Percentiles rank a stretch among this genome's conserved stretches.
These are phyloP conservation scores for button mushroom (Agaricus bisporus) DNA, from an alignment of 768 basidiomycete genomes.

Conservation along the genomic window DNA sequence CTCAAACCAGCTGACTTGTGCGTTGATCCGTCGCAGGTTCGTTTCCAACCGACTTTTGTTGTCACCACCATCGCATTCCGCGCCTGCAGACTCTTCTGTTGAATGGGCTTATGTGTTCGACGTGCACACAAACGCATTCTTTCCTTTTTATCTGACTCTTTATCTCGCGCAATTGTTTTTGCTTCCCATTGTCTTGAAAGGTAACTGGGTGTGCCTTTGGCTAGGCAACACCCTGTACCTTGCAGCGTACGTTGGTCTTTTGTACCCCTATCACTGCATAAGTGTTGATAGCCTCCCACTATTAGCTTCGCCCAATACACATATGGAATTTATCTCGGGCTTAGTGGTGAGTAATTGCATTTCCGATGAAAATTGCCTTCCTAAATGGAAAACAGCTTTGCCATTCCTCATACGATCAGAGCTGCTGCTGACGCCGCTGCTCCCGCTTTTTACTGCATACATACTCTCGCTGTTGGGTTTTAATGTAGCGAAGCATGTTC, in stretches of 20 bases:
- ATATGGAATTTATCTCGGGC: conserved; percentile 85
- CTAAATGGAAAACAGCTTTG: conserved; percentile 49
- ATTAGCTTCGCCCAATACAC: conserved; percentile 80
- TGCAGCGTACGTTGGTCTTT: conserved; percentile 53
- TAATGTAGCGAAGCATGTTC: conserved; percentile 81
- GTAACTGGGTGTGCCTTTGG: conserved; percentile 92
- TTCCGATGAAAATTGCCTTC: not conserved
- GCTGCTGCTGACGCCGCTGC: conserved; percentile 82
- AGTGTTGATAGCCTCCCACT: not conserved
- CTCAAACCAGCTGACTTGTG: conserved; percentile 10
- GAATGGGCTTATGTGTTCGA: conserved; percentile 97
- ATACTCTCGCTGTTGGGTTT: conserved; percentile 84
- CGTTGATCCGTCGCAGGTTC: conserved; percentile 36
- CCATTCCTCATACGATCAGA: conserved; percentile 91
- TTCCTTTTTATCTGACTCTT: conserved; percentile 85
- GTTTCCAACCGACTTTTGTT: conserved; percentile 67
- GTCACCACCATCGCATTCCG: conserved; percentile 67
- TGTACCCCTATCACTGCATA: not conserved
- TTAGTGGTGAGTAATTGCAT: conserved; percentile 52
- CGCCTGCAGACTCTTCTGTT: conserved; percentile 63
- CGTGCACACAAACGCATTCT: conserved; percentile 95
- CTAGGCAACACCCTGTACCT: conserved; percentile 91
- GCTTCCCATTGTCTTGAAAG: conserved; percentile 72
- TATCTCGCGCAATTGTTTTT: conserved; percentile 88
- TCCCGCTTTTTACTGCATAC: conserved; percentile 84